Evolutionary conservation across 495 filamentous ascomycete species (phyloP).

Genomic region (Lasiosphaeria ovina): DNA sequence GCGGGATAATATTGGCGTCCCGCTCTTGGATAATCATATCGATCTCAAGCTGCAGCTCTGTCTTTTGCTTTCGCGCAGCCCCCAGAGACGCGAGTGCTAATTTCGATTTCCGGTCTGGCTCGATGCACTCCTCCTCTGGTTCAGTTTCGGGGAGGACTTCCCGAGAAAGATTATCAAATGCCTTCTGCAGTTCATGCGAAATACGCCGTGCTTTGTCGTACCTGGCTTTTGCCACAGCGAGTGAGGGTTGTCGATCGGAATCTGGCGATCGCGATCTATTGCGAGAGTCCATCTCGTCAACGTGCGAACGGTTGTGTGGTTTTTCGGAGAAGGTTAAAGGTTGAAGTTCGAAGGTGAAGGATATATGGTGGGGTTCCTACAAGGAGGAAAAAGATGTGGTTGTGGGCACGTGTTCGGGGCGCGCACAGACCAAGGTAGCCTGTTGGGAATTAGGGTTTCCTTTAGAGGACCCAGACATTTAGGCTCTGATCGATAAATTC

Average conservation of each 20-base stretch:
- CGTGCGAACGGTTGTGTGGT: too few species aligned
- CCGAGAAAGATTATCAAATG: background rate
- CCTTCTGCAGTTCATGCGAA: background rate
- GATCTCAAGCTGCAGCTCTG: background rate
- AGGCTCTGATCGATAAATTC: too few species aligned
- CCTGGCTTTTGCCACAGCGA: background rate
- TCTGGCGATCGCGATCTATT: slow-evolving; percentile 4
- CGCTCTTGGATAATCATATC: background rate
- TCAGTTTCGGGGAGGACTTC: background rate
- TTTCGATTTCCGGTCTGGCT: background rate
- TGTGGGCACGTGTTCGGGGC: too few species aligned
- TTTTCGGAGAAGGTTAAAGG: too few species aligned
- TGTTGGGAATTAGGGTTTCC: too few species aligned
- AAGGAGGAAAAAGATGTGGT: too few species aligned
- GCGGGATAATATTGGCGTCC: background rate
- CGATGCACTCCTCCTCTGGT: background rate
- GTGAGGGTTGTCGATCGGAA: background rate
- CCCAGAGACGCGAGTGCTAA: background rate
- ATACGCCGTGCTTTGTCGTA: background rate
- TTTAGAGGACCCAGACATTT: too few species aligned
- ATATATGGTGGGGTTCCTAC: too few species aligned
- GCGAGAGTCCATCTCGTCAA: slow-evolving; percentile 6
- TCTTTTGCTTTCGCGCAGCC: background rate
- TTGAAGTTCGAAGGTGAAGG: too few species aligned
- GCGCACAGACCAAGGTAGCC: too few species aligned